Base-by-base conservation (phyloP, 106 monocot genomes). In the Dactylorhiza incarnata region DNA sequence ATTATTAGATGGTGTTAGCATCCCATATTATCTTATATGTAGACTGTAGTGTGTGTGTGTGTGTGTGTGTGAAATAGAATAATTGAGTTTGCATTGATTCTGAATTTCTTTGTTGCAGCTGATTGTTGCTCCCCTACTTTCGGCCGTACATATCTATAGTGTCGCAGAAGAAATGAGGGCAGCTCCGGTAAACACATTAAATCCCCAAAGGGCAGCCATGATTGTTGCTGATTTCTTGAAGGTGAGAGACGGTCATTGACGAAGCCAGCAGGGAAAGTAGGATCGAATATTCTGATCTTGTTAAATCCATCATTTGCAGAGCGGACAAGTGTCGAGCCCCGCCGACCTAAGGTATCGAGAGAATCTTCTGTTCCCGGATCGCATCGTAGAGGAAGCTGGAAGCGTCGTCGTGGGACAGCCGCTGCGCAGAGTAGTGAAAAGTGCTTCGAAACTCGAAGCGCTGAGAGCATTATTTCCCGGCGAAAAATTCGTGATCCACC, bases 121-220 rank as follows among this genome's bases (percentile, higher is more conserved):
- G 85, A 87, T 97, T 72, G 87, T 80, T 66, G 91, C 80, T 48
- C 96, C 96, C 65, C 68, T 94, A 48, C 83, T 93, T 67, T 93
- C 96, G 43, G 85, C 77, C 44, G 44, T 93, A 54, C 93, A 97
- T 78, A 79, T 96, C 25, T 97, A 93, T 75, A 83, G 89, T 81
- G 96, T 97, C 6, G 45, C 84, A 29, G 86, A 93, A 81, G 96
- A 97, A 78, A 94, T 97, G 94, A 74, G 84, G 72, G 93, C 96
- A 15, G 79, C 93, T 62, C 96, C 93, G 12, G 89, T 97, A 16
- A 97, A 97, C 83, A 91, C 93, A 61, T 79, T 94, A 67, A 94
- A 97, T 77, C 89, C 96, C n/a, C 93, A 97, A 67, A 74, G 96
- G 51, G 91, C 93, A 16, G 96, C 90, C 69, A 89, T 97, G 96